Conservation (phyloP, 2,329 filamentous ascomycete species). For the Colletotrichum horii region DNA sequence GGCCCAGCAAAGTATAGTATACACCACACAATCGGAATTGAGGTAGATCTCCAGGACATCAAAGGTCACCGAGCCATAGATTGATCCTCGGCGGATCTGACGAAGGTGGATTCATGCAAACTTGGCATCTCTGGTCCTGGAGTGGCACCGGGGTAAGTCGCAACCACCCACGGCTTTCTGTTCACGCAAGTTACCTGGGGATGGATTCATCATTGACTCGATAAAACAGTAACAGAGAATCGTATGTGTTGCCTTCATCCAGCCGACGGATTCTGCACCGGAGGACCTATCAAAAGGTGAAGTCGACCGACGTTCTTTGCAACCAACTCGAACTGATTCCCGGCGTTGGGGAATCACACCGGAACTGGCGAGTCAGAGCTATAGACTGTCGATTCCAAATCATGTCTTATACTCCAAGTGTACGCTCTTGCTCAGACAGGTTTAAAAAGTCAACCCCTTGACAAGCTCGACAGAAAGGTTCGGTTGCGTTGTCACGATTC, state of each 20-base stretch:
- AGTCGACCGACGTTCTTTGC: not conserved
- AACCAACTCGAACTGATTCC: not conserved
- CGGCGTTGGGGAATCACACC: not conserved
- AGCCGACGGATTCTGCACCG: not conserved
- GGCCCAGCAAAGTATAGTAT: not conserved
- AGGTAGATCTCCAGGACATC: not conserved
- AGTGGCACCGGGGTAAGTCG: not conserved
- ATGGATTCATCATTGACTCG: not conserved
- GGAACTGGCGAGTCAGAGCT: not conserved
- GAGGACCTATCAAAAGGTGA: not conserved
- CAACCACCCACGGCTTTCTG: not conserved
- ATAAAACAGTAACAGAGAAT: not conserved
- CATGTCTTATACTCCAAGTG: not conserved
- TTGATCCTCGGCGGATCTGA: not conserved
- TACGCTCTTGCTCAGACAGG: rapidly evolving
- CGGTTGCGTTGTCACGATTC: not conserved
- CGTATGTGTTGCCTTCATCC: not conserved
- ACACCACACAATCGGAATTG: no score
- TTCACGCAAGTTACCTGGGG: not conserved
- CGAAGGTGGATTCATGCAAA: not conserved
- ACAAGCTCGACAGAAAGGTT: not conserved
- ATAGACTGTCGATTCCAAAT: not conserved
- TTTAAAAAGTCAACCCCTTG: not conserved
- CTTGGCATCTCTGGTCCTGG: not conserved
- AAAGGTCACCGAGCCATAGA: not conserved